A percentile compares a stretch with the other conserved stretches of the same genome.
phyloP scores from a whole-genome alignment of 1,284 basidiomycete species.

The Cutaneotrichosporon sp. region DNA sequence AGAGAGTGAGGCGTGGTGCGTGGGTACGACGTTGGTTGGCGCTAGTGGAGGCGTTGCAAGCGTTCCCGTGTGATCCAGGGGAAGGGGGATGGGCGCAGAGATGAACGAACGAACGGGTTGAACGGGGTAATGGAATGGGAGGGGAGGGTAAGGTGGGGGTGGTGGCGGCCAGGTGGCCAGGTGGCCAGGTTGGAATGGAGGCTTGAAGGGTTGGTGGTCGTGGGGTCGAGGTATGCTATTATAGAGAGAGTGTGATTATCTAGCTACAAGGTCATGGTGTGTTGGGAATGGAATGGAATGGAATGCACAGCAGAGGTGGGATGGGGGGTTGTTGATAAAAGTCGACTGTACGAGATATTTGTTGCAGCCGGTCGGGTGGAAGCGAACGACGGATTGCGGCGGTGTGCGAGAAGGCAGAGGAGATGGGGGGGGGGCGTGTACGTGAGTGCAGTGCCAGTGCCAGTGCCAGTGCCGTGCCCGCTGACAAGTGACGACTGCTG shows the following conservation, averaged over 20 bases:
- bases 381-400: too few relatives aligned
- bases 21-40: too few relatives aligned
- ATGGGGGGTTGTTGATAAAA: neutral
- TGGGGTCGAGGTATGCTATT: neutral
- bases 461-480: too few relatives aligned
- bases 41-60: neutral
- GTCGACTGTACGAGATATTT: too few relatives aligned
- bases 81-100: neutral
- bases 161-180: conserved; percentile 1
- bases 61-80: neutral
- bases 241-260: neutral
- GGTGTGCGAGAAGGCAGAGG: too few relatives aligned
- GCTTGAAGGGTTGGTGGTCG: neutral
- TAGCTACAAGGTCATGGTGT: neutral
- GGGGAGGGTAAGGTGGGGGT: neutral
- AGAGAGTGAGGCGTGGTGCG: neutral
- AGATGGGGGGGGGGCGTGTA: too few relatives aligned
- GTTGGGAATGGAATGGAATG: too few relatives aligned
- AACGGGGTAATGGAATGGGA: neutral
- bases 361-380: too few relatives aligned
- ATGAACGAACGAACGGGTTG: neutral
- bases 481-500: too few relatives aligned
- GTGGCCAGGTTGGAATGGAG: too few relatives aligned
- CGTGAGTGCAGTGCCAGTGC: too few relatives aligned
- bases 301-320: neutral